Percentiles rank a stretch among this genome's conserved stretches.
phyloP scores from a whole-genome alignment of 805 yeast species.

The Candida hungchunana region DNA sequence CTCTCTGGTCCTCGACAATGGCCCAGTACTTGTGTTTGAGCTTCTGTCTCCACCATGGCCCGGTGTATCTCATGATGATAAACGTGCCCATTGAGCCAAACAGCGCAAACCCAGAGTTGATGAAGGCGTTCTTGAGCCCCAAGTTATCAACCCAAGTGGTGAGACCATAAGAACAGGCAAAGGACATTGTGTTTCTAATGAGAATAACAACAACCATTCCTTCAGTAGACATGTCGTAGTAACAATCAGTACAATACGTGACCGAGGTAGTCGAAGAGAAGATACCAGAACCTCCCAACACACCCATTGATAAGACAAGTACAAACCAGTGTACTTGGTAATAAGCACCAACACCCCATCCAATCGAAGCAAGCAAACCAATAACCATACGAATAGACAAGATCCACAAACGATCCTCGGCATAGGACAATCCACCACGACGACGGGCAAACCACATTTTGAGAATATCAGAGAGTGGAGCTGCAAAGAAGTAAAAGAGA shows the following conservation, averaged over 20 bases:
- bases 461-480: conserved; percentile 47
- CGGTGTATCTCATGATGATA: conserved; percentile 23
- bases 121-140: conserved; percentile 53
- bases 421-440: conserved; percentile 47
- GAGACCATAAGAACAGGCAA: conserved; percentile 55
- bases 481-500: conserved; percentile 42
- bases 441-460: conserved; percentile 43
- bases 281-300: conserved; percentile 49
- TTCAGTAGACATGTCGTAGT: conserved; percentile 47
- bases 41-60: conserved; percentile 26
- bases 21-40: conserved; percentile 22
- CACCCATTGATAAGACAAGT: conserved; percentile 48
- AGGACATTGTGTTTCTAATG: conserved; percentile 54
- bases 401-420: conserved; percentile 57
- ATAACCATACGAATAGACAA: conserved; percentile 40
- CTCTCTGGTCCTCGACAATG: conserved; percentile 22
- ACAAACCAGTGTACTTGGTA: conserved; percentile 52
- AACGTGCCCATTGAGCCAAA: conserved; percentile 19
- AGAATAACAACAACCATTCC: conserved; percentile 54
- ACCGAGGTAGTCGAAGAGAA: conserved; percentile 49
- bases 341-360: conserved; percentile 64
- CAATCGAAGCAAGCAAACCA: conserved; percentile 50
- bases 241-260: conserved; percentile 52
- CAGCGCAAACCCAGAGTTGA: conserved; percentile 30
- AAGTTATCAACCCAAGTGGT: conserved; percentile 50